Percentiles rank a stretch among this genome's conserved stretches.
phyloP scores from a whole-genome alignment of 2,329 filamentous ascomycete species.

The Metarhizium brunneum region DNA sequence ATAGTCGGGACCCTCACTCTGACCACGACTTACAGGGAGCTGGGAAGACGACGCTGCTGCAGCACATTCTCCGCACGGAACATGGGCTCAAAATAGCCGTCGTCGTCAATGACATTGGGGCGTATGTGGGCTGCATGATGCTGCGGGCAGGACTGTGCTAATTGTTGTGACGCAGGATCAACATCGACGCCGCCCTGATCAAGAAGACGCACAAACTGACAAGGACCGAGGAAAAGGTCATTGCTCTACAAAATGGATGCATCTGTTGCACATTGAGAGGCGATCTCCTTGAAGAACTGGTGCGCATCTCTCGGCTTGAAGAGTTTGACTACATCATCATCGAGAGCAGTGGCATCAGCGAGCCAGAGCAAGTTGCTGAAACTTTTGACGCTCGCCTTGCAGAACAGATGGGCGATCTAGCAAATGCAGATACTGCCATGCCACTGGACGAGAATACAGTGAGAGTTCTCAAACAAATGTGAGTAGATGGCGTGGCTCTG shows the following conservation, averaged over 20 bases:
- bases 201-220: slow-evolving; percentile 45
- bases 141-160: neutral
- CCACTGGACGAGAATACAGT: slow-evolving; percentile 26
- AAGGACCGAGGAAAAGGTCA: slow-evolving; percentile 53
- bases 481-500: slow-evolving; percentile 4
- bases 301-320: slow-evolving; percentile 49
- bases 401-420: slow-evolving; percentile 32
- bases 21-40: slow-evolving; percentile 37
- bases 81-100: slow-evolving; percentile 62
- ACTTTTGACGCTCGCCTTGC: slow-evolving; percentile 54
- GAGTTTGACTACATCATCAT: slow-evolving; percentile 64
- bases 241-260: slow-evolving; percentile 63
- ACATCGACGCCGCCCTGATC: slow-evolving; percentile 56
- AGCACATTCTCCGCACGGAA: slow-evolving; percentile 57
- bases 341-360: slow-evolving; percentile 63
- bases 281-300: slow-evolving; percentile 61
- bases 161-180: slow-evolving; percentile 32
- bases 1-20: too few species aligned
- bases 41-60: slow-evolving; percentile 62
- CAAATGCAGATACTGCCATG: slow-evolving; percentile 17
- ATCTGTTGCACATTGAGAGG: slow-evolving; percentile 69
- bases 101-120: slow-evolving; percentile 65
- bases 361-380: slow-evolving; percentile 65
- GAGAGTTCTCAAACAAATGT: slow-evolving; percentile 27
- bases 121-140: slow-evolving; percentile 23